These are phyloP conservation scores for Diutina scorzettiae DNA, from an alignment of 1,139 yeast genomes.

Conservation along the genomic window DNA sequence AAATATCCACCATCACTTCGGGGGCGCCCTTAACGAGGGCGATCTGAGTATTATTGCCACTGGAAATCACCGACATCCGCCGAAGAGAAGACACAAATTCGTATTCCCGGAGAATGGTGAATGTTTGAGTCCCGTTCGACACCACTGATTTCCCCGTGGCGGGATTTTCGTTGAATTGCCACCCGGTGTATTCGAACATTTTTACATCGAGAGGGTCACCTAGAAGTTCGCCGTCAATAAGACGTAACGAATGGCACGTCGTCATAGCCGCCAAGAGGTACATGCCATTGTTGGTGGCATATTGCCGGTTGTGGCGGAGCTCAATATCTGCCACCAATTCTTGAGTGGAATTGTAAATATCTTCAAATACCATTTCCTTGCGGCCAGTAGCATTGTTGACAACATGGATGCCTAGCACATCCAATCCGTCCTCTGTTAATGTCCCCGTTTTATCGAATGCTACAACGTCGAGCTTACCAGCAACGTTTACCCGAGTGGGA, in stretches of 20 bases:
- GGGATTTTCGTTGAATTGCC: slow-evolving; percentile 67
- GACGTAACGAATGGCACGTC: slow-evolving; percentile 77
- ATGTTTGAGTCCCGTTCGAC: background rate
- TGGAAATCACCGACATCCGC: slow-evolving; percentile 77
- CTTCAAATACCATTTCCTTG: slow-evolving; percentile 40
- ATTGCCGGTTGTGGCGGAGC: slow-evolving; percentile 8
- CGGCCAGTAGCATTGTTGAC: slow-evolving; percentile 40
- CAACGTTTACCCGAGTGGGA: slow-evolving; percentile 87
- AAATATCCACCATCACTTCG: slow-evolving; percentile 78
- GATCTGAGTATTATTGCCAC: slow-evolving; percentile 16
- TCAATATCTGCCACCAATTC: slow-evolving; percentile 8
- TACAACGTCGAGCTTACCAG: slow-evolving; percentile 82
- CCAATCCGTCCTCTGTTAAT: slow-evolving; percentile 90
- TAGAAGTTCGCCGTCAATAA: slow-evolving; percentile 64
- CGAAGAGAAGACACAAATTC: slow-evolving; percentile 80
- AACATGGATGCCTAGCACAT: slow-evolving; percentile 77
- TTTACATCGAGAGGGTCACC: slow-evolving; percentile 92
- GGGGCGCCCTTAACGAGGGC: slow-evolving; percentile 94
- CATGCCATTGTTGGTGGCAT: slow-evolving; percentile 20
- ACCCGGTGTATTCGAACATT: slow-evolving; percentile 82
- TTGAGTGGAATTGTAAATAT: slow-evolving; percentile 19
- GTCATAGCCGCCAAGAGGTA: slow-evolving; percentile 46
- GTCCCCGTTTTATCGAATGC: slow-evolving; percentile 98
- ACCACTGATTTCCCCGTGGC: slow-evolving; percentile 34
- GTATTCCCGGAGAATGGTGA: slow-evolving; percentile 33